phyloP scores from a whole-genome alignment of 148 eudicot genomes.

The Vaccinium darrowii region DNA sequence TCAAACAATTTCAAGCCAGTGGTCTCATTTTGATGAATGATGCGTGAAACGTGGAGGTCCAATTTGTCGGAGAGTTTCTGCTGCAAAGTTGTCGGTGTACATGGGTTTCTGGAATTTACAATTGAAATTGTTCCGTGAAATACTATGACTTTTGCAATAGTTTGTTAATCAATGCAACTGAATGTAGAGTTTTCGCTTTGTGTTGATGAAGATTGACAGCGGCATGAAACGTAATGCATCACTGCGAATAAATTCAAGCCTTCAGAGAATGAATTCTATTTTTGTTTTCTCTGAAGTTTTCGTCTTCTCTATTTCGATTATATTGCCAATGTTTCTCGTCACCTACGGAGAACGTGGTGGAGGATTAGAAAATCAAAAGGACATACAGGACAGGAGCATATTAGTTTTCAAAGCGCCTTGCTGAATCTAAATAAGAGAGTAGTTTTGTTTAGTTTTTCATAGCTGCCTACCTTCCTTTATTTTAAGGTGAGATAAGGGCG shows the following conservation, averaged over 20 bases:
- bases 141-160: not conserved
- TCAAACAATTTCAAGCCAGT: constrained; percentile 36
- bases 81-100: not conserved
- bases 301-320: not conserved
- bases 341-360: not conserved
- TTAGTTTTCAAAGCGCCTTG: no score
- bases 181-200: not conserved
- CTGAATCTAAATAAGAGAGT: no score
- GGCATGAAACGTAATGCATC: not conserved
- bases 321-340: not conserved
- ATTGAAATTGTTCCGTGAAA: not conserved
- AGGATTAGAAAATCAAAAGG: no score
- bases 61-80: not conserved
- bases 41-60: not conserved
- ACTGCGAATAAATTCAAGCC: not conserved
- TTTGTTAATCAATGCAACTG: not conserved
- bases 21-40: constrained; percentile 43
- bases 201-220: constrained; percentile 17
- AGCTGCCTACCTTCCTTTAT: no score
- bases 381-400: no score
- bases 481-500: no score
- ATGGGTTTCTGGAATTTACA: not conserved
- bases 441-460: no score
- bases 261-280: not conserved
- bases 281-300: not conserved